Evolutionary conservation across 768 basidiomycete genomes (phyloP).

Genomic region (Amanita brunnescens): DNA sequence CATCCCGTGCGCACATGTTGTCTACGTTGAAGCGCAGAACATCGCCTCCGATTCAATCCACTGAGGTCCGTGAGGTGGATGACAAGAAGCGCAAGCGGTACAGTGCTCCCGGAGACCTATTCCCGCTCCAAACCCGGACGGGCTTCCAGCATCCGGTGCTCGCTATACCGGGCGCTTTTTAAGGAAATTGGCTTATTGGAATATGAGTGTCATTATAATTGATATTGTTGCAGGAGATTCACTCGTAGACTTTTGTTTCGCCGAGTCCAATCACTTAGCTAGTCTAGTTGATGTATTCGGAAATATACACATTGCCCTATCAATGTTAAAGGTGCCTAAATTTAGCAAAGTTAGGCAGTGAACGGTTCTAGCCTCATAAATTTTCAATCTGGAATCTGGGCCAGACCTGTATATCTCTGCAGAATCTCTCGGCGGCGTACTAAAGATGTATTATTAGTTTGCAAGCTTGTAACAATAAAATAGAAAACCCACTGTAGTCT

Average conservation of each 20-base stretch:
- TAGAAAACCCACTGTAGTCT: slow-evolving; percentile 51
- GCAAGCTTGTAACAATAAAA: neutral
- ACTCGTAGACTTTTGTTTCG: neutral
- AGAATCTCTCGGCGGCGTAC: slow-evolving; percentile 6
- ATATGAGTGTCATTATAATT: neutral
- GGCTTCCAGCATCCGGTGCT: slow-evolving; percentile 57
- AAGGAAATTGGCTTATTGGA: slow-evolving; percentile 7
- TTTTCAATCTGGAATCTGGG: neutral
- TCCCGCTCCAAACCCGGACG: slow-evolving; percentile 33
- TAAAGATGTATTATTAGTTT: neutral
- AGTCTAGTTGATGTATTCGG: neutral
- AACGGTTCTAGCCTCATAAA: neutral
- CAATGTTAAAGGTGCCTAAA: neutral
- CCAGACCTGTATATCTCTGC: slow-evolving; percentile 1
- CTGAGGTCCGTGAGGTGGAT: slow-evolving; percentile 11
- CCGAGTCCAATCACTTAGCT: neutral
- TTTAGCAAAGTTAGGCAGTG: neutral
- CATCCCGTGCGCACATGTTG: slow-evolving; percentile 51
- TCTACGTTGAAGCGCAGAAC: slow-evolving; percentile 53
- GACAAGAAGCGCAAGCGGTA: slow-evolving; percentile 40
- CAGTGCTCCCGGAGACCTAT: slow-evolving; percentile 58
- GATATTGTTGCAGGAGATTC: neutral
- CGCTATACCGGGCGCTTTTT: slow-evolving; percentile 52
- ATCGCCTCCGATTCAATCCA: slow-evolving; percentile 26
- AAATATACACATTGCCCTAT: neutral